phyloP scores from a whole-genome alignment of 164 flowering plant species.

The Akebia trifoliata region DNA sequence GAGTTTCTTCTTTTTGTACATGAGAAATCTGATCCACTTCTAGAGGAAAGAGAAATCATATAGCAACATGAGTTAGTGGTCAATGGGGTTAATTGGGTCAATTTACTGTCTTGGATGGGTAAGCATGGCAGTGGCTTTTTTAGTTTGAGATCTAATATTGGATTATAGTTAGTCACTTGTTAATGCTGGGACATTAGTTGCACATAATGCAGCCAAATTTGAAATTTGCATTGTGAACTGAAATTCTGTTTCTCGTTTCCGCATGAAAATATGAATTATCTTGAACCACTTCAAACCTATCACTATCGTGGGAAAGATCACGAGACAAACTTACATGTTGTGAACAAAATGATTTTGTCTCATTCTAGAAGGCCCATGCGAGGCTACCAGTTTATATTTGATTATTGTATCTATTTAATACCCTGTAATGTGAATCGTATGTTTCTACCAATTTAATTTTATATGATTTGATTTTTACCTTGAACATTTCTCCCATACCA shows the following conservation, averaged over 20 bases:
- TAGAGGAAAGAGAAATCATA: background rate
- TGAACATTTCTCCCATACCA: conserved; percentile 17
- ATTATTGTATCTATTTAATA: background rate
- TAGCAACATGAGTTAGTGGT: background rate
- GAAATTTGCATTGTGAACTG: background rate
- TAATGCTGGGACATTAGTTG: background rate
- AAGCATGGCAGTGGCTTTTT: background rate
- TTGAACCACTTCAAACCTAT: background rate
- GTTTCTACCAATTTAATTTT: background rate
- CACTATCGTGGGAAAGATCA: background rate
- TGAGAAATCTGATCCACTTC: background rate
- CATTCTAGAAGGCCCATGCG: background rate
- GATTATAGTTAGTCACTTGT: background rate
- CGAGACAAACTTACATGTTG: background rate
- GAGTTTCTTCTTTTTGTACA: background rate
- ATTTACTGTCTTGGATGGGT: background rate
- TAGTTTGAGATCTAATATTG: background rate
- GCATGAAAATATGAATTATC: background rate
- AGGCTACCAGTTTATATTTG: background rate
- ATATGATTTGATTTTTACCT: background rate
- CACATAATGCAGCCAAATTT: background rate
- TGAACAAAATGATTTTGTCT: background rate
- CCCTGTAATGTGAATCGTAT: background rate
- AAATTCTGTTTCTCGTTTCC: background rate
- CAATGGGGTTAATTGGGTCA: background rate